phyloP scores from a whole-genome alignment of 148 eudicot species.

The Chenopodium quinoa region DNA sequence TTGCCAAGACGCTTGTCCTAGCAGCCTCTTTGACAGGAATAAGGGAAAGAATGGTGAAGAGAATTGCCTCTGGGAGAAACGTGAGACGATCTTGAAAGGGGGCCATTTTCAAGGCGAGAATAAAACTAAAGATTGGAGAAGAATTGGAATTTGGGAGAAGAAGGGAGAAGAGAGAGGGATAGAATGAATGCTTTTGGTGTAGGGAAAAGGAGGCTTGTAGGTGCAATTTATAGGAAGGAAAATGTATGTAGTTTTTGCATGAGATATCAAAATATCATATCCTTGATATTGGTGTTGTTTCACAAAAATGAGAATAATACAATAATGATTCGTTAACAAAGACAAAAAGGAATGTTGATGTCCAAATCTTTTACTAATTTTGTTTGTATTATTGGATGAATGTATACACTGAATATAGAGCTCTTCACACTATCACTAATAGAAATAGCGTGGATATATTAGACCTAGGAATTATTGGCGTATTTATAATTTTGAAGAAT shows the following conservation, averaged over 20 bases:
- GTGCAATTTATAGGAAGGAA: background rate
- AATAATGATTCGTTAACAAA: background rate
- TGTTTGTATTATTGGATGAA: background rate
- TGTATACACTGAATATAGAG: background rate
- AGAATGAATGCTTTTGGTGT: background rate
- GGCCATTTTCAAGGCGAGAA: background rate
- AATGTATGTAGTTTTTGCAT: background rate
- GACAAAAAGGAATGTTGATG: too few species aligned
- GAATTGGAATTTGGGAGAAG: background rate
- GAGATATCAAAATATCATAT: background rate
- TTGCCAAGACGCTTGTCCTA: conserved; percentile 27
- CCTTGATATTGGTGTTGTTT: background rate
- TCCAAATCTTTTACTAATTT: too few species aligned
- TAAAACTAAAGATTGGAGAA: background rate
- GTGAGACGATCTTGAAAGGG: conserved; percentile 8
- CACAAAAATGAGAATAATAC: background rate
- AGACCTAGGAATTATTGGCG: too few species aligned
- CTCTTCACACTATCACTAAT: too few species aligned
- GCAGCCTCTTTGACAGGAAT: conserved; percentile 43
- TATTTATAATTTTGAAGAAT: too few species aligned
- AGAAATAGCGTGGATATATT: too few species aligned
- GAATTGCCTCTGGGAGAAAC: conserved; percentile 17
- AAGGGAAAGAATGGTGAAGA: conserved; percentile 29
- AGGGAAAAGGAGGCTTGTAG: background rate
- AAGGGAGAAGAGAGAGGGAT: background rate